Conservation (phyloP, 345 rosid genomes). For the Bretschneidera sinensis region DNA sequence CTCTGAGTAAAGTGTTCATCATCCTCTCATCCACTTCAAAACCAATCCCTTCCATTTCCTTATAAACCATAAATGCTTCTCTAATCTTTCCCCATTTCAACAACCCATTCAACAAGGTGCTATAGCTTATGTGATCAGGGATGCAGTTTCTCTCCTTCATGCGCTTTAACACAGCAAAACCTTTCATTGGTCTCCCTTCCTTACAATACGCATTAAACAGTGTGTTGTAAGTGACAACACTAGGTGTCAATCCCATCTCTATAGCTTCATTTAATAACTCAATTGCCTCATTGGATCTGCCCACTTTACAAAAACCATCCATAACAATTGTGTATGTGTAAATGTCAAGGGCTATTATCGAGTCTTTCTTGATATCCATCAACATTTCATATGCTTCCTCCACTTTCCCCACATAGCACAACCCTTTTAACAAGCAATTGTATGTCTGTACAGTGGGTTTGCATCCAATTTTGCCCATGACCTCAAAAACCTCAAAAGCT, state of each 20-base stretch:
- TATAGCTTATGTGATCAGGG: constrained; percentile 48
- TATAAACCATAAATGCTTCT: constrained; percentile 32
- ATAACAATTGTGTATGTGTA: constrained; percentile 52
- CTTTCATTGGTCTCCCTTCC: constrained; percentile 51
- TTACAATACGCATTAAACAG: constrained; percentile 51
- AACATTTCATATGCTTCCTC: constrained; percentile 53
- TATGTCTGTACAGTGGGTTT: constrained; percentile 41
- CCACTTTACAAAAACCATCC: constrained; percentile 78
- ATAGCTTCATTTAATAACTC: constrained; percentile 54
- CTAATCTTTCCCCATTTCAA: constrained; percentile 43
- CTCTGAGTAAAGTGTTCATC: constrained; percentile 37
- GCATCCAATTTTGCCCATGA: constrained; percentile 36
- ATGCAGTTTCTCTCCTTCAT: constrained; percentile 47
- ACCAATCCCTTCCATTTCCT: constrained; percentile 42
- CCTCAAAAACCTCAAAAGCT: constrained; percentile 40
- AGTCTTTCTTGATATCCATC: constrained; percentile 28
- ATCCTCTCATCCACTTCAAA: constrained; percentile 38
- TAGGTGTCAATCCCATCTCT: constrained; percentile 38
- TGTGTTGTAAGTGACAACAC: constrained; percentile 48
- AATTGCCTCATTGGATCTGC: constrained; percentile 60
- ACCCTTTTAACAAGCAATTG: constrained; percentile 61
- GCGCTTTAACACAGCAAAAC: constrained; percentile 39
- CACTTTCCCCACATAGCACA: constrained; percentile 67
- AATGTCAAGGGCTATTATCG: constrained; percentile 34
- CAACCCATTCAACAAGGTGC: constrained; percentile 47